Conservation (phyloP, 176 grass and related monocot genomes). For the Musa schizocarpa region DNA sequence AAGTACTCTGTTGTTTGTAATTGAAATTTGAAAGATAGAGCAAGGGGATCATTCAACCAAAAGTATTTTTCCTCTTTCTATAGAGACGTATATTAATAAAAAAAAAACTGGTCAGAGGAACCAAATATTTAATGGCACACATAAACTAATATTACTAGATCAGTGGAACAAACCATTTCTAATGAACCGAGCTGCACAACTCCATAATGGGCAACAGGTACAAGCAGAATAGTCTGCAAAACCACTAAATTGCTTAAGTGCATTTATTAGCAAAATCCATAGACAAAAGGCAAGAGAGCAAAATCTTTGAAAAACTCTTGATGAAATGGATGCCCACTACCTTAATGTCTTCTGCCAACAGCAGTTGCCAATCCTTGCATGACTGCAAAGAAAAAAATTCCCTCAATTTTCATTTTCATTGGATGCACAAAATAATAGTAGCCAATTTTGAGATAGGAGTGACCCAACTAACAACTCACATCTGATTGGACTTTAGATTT, state of each 20-base stretch:
- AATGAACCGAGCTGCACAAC: conserved; percentile 65
- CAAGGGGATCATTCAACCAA: too few relatives aligned
- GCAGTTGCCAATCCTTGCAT: conserved; percentile 43
- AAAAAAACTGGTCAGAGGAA: neutral
- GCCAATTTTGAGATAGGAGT: neutral
- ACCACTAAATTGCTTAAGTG: conserved; percentile 17
- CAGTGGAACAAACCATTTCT: conserved; percentile 36
- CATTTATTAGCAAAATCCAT: conserved; percentile 23
- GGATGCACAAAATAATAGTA: conserved; percentile 9
- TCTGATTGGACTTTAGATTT: conserved; percentile 21
- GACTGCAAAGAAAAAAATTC: conserved; percentile 32
- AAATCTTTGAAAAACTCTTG: neutral
- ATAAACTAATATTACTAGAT: neutral
- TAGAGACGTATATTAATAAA: neutral
- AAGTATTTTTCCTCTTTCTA: too few relatives aligned
- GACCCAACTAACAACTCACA: conserved; percentile 25
- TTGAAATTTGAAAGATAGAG: too few relatives aligned
- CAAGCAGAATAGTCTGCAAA: conserved; percentile 59
- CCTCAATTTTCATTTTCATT: conserved; percentile 22
- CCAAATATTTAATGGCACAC: neutral
- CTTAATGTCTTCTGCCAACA: conserved; percentile 58
- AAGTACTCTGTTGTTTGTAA: too few relatives aligned
- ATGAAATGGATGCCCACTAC: conserved; percentile 26
- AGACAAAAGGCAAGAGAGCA: neutral
- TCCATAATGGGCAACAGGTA: conserved; percentile 43